Evolutionary conservation across 495 filamentous ascomycete species (phyloP), one percentile per base, ranked within the genome.

Genomic region (Xylaria intraflava): DNA sequence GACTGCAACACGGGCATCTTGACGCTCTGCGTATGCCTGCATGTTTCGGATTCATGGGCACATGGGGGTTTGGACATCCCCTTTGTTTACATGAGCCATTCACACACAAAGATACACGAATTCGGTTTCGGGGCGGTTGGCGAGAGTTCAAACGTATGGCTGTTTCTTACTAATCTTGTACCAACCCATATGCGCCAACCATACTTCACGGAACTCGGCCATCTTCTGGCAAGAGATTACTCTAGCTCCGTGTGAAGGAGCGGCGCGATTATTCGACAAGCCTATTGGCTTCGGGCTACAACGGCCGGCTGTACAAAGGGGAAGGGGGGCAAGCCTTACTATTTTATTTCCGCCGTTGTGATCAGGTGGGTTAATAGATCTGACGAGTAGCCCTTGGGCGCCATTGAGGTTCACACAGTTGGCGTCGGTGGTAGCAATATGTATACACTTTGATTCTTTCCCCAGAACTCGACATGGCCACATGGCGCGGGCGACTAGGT

Each of bases 91-190:
- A 39, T 27, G 38, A 41, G 24, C 36, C 29, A 31, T 16, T 39
- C n/a, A 38, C 35, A 38, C 17, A 23, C n/a, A 22, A 33, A n/a
- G n/a, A n/a, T n/a, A 43, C 20, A 43, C 5, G 31, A 45, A 23
- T 17, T 27, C 20, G 16, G 24, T 23, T 53, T 43, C 9, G 16
- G 5, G 30, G 33, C 38, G n/a, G 20, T 29, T 31, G 57, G 42
- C 39, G 35, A 42, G 29, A 49, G 53, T 35, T 51, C 53, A 55
- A 46, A 45, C 40, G 50, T 41, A 38, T 53, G 59, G 46, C 51
- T 42, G 45, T 38, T 50, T 35, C 43, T 57, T 42, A 53, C 45
- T 45, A 55, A 60, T 59, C 53, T 57, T 65, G 62, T 65, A 65
- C 59, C 51, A 62, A 59, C 57, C 51, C 45, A 19, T 45, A 36